phyloP scores from a whole-genome alignment of 1,284 basidiomycete genomes.

The Mycosarcoma maydis region DNA sequence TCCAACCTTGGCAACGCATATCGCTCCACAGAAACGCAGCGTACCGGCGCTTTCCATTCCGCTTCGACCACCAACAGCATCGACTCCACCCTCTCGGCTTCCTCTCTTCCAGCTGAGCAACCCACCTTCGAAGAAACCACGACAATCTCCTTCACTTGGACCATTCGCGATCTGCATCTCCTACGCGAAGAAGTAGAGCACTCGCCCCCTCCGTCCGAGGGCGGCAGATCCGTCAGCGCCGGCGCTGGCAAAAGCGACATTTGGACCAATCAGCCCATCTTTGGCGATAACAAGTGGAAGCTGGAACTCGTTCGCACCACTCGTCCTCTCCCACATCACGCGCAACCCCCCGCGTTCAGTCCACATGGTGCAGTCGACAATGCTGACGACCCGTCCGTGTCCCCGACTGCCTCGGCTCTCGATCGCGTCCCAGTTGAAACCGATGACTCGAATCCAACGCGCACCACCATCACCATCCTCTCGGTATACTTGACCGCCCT shows the following conservation, averaged over 20 bases:
- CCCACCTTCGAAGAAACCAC: constrained; percentile 55
- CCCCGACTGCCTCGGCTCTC: too few relatives aligned
- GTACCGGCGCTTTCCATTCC: not conserved
- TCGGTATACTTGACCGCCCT: constrained; percentile 55
- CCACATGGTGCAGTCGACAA: not conserved
- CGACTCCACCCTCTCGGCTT: constrained; percentile 9
- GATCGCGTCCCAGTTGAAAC: too few relatives aligned
- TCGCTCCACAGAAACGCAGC: not conserved
- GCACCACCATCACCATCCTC: constrained; percentile 44
- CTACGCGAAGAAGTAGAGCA: constrained; percentile 59
- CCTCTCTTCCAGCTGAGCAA: constrained; percentile 11
- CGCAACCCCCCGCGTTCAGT: not conserved
- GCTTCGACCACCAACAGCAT: not conserved
- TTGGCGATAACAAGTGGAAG: constrained; percentile 64
- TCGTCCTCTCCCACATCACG: constrained; percentile 6
- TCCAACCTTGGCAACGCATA: not conserved
- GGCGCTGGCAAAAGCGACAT: constrained; percentile 58
- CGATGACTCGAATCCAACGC: not conserved
- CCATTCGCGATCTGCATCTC: constrained; percentile 49
- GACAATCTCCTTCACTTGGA: constrained; percentile 58
- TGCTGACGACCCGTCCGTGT: not conserved
- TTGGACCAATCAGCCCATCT: constrained; percentile 61
- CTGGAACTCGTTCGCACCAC: constrained; percentile 58
- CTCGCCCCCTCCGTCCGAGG: constrained; percentile 45
- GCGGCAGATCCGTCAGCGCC: constrained; percentile 55